phyloP scores from a whole-genome alignment of 768 basidiomycete genomes.

The Cystobasidium tubakii region DNA sequence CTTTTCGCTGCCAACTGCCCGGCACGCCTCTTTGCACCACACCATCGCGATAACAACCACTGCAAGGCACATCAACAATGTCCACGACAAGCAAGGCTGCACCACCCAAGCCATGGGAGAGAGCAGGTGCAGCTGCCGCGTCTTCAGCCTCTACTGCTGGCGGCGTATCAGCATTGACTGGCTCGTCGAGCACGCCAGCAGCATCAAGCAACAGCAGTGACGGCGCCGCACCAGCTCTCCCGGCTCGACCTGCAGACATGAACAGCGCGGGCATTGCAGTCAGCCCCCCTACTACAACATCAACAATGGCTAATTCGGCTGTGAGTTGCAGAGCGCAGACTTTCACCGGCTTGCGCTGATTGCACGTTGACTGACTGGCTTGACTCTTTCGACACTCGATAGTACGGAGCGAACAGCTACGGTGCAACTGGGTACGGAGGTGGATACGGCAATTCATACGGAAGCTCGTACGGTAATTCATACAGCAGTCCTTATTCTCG shows the following conservation, averaged over 20 bases:
- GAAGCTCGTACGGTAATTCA: not conserved
- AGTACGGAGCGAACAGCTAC: constrained; percentile 1
- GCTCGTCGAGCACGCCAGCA: constrained; percentile 16
- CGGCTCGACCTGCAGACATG: constrained; percentile 18
- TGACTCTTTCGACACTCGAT: too few relatives aligned
- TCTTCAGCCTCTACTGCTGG: not conserved
- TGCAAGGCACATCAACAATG: not conserved
- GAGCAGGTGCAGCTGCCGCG: not conserved
- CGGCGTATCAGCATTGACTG: not conserved
- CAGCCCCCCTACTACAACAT: not conserved
- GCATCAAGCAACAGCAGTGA: not conserved
- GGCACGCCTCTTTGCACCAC: too few relatives aligned
- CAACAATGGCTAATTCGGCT: not conserved
- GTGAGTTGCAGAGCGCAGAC: not conserved
- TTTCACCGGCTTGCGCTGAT: too few relatives aligned
- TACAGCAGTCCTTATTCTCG: constrained; percentile 12
- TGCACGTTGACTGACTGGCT: too few relatives aligned
- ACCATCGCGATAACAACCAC: too few relatives aligned
- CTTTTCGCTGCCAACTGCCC: too few relatives aligned
- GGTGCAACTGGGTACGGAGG: not conserved
- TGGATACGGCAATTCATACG: constrained; percentile 7
- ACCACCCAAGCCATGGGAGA: constrained; percentile 31
- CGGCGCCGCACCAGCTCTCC: constrained; percentile 9
- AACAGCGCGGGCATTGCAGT: not conserved
- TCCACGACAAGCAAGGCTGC: constrained; percentile 3